Conservation (phyloP, 306 rosid species). For the Quillaja saponaria region DNA sequence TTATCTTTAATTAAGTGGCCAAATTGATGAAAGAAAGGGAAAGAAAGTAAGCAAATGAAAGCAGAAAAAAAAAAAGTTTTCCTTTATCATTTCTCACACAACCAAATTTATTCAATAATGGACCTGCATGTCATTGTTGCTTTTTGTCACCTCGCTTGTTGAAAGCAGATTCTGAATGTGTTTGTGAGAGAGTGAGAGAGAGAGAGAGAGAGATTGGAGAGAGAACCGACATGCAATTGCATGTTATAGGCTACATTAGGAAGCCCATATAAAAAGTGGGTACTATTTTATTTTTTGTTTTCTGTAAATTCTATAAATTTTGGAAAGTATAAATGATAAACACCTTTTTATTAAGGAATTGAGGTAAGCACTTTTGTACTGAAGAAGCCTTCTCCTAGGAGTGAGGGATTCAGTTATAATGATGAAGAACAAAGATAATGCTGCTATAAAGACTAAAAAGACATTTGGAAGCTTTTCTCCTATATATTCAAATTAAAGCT, state of each 20-base stretch:
- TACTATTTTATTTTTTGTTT: constrained; percentile 26
- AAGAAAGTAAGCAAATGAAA: constrained; percentile 30
- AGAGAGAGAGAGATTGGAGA: constrained; percentile 10
- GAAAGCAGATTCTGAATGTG: constrained; percentile 63
- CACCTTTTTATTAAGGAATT: constrained; percentile 58
- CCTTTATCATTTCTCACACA: constrained; percentile 34
- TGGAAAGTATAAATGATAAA: constrained; percentile 59
- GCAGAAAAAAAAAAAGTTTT: constrained; percentile 39
- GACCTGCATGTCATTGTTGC: constrained; percentile 38
- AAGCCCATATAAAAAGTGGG: constrained; percentile 40
- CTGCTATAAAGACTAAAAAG: constrained; percentile 49
- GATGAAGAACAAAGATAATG: constrained; percentile 44
- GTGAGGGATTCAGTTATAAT: constrained; percentile 60
- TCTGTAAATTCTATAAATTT: constrained; percentile 32
- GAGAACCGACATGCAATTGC: constrained; percentile 31
- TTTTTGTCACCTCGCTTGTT: constrained; percentile 49
- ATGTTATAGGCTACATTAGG: constrained; percentile 49
- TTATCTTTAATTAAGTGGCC: constrained; percentile 30
- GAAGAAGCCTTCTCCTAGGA: constrained; percentile 78
- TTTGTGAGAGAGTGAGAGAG: constrained; percentile 17
- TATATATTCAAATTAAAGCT: neutral
- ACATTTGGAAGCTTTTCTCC: constrained; percentile 65
- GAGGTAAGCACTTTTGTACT: constrained; percentile 61
- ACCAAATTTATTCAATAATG: constrained; percentile 34
- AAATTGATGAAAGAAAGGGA: constrained; percentile 41